Base-by-base conservation (phyloP, 371 early-diverging fungal species). In the Mortierella sp. region DNA sequence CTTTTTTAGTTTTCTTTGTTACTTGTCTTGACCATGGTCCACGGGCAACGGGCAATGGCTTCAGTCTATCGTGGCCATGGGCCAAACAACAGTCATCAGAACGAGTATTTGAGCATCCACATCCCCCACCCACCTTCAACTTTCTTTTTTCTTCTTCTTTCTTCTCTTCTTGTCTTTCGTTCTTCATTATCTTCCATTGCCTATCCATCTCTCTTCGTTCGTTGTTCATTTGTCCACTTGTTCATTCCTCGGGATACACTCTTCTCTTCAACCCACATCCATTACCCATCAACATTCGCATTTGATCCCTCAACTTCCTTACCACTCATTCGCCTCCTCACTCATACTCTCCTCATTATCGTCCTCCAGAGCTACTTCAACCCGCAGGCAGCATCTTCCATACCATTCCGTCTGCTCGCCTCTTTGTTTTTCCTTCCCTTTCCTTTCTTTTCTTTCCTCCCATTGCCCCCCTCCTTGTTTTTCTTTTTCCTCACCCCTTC, bases 91-190 rank as follows among this genome's bases (percentile, higher is more conserved):
- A 58, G 18, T 56, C 56, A 49, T 56, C 56, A 49, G 68, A 74
- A 74, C 76, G 70, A 54, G 76, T 83, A 83, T 83, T 68, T 83
- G 60, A 83, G 49, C 83, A 76, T 79, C 58, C 71, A 14, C 51
- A 51, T 18, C 6, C 14, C 29, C 32, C 63, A 16, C 49, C 49
- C 18, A 48, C 48, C 44, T 14, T 51, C 70, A 44, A 32, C 71
- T 60, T 35, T 49, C 44, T 55, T 32, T 51, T 43, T 35, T 72
- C 35, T 32, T 60, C n/a, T 44, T 24, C 49, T 63, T 71, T 14
- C 48, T 65, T 65, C 41, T 58, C 58, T 32, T 63, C 32, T 48
- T 72, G 51, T 54, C 43, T 74, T 65, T 38, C 54, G 48, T 38
- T 71, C 46, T 46, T 75, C 48, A 8, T 24, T 60, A 58, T 55